These are phyloP conservation scores for Alternaria infectoria DNA, from an alignment of 2,329 filamentous ascomycete species.

Conservation along the genomic window DNA sequence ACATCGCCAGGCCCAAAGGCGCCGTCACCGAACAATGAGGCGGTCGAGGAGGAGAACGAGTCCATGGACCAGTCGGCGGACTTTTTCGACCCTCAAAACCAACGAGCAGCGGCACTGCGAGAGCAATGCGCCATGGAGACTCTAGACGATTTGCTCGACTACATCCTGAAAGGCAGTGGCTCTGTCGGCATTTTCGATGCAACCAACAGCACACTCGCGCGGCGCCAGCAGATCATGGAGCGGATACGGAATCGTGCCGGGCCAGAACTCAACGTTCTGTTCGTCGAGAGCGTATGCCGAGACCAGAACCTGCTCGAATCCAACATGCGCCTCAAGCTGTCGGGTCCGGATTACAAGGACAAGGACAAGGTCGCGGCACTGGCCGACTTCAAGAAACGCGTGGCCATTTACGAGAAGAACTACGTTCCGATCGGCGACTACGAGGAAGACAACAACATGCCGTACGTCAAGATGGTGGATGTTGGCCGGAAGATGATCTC, in stretches of 20 bases:
- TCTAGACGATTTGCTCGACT: conserved; percentile 88
- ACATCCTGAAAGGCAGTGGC: conserved; percentile 80
- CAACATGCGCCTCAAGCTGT: conserved; percentile 96
- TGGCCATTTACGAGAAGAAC: conserved; percentile 90
- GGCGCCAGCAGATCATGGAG: conserved; percentile 82
- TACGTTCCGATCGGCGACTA: conserved; percentile 90
- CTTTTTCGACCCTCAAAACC: conserved; percentile 93
- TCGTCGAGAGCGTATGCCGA: conserved; percentile 92
- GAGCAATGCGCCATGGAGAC: conserved; percentile 94
- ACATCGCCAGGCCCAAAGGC: conserved; percentile 41
- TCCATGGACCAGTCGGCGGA: conserved; percentile 84
- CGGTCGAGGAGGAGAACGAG: conserved; percentile 50
- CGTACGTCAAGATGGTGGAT: conserved; percentile 98
- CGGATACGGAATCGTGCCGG: conserved; percentile 83
- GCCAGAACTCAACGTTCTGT: conserved; percentile 84
- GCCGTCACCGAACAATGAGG: conserved; percentile 25
- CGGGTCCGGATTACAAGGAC: conserved; percentile 92
- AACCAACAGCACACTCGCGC: conserved; percentile 91
- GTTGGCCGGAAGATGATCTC: conserved; percentile 93
- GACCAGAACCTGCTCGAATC: conserved; percentile 85
- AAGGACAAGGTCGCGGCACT: conserved; percentile 87
- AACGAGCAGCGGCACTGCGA: conserved; percentile 78
- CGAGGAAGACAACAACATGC: conserved; percentile 88
- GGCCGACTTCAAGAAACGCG: conserved; percentile 89
- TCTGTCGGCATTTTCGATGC: conserved; percentile 95